Conservation (phyloP, 768 basidiomycete genomes). For the Solioccasus polychromus region DNA sequence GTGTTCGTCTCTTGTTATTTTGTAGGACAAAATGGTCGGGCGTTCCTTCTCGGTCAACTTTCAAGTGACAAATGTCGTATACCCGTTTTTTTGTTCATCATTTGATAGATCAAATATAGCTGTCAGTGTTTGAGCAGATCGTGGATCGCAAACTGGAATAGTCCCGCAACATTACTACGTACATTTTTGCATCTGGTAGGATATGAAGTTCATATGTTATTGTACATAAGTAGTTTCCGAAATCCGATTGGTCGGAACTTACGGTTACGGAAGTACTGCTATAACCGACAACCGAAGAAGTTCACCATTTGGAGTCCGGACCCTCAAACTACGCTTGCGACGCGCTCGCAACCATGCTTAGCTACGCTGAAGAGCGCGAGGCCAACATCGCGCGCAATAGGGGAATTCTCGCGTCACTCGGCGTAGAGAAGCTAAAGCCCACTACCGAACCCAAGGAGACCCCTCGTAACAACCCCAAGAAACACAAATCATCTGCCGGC, state of each 20-base stretch:
- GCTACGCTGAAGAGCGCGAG: constrained; percentile 34
- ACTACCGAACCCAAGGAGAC: constrained; percentile 46
- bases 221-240: too few species aligned
- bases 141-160: background rate
- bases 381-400: constrained; percentile 43
- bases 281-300: too few species aligned
- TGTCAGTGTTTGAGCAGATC: background rate
- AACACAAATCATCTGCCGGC: background rate
- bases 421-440: constrained; percentile 40
- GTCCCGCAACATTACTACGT: constrained; percentile 1
- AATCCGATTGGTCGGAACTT: too few species aligned
- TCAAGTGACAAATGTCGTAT: constrained; percentile 12
- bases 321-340: too few species aligned
- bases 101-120: constrained; percentile 5
- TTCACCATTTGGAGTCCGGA: too few species aligned
- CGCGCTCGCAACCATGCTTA: too few species aligned
- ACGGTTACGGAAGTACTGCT: too few species aligned
- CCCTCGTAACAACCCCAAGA: constrained; percentile 17
- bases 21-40: constrained; percentile 8
- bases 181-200: background rate
- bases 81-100: constrained; percentile 11
- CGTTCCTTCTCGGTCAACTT: constrained; percentile 5
- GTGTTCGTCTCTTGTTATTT: constrained; percentile 8
- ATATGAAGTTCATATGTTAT: background rate
- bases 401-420: constrained; percentile 40